phyloP scores from a whole-genome alignment of 1,139 yeast genomes.

The Debaryomyces robertsiae region DNA sequence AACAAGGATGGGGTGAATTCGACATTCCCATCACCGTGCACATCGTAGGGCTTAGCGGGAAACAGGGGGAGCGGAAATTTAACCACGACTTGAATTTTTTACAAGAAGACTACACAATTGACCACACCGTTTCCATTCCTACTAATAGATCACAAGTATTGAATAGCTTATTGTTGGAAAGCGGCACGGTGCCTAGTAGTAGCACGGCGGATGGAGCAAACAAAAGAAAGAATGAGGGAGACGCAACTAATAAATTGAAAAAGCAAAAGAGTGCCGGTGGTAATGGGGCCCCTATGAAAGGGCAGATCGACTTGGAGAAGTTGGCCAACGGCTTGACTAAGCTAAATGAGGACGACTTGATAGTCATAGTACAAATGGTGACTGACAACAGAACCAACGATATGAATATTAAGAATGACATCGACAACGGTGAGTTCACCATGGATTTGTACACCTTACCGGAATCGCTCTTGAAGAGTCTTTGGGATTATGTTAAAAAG shows the following conservation, averaged over 20 bases:
- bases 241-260: slow-evolving; percentile 53
- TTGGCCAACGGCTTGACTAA: slow-evolving; percentile 89
- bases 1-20: slow-evolving; percentile 99
- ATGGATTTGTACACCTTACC: slow-evolving; percentile 95
- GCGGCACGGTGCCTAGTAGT: slow-evolving; percentile 69
- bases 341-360: slow-evolving; percentile 86
- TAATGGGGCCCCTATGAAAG: slow-evolving; percentile 58
- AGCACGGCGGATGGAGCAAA: slow-evolving; percentile 38
- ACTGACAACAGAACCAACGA: slow-evolving; percentile 94
- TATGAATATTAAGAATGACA: slow-evolving; percentile 94
- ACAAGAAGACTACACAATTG: slow-evolving; percentile 73
- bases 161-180: slow-evolving; percentile 71
- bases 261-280: slow-evolving; percentile 57
- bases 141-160: slow-evolving; percentile 70
- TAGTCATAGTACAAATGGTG: slow-evolving; percentile 96
- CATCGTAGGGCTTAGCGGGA: slow-evolving; percentile 64
- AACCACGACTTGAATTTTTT: slow-evolving; percentile 88
- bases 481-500: slow-evolving; percentile 92
- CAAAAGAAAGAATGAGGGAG: slow-evolving; percentile 28
- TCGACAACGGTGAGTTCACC: slow-evolving; percentile 95
- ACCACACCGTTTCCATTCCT: slow-evolving; percentile 77
- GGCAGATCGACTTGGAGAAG: slow-evolving; percentile 82
- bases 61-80: slow-evolving; percentile 83
- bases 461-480: slow-evolving; percentile 84
- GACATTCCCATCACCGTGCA: slow-evolving; percentile 82